These are phyloP conservation scores for Cyberlindnera maclurae DNA, from an alignment of 805 yeast species.

Conservation along the genomic window DNA sequence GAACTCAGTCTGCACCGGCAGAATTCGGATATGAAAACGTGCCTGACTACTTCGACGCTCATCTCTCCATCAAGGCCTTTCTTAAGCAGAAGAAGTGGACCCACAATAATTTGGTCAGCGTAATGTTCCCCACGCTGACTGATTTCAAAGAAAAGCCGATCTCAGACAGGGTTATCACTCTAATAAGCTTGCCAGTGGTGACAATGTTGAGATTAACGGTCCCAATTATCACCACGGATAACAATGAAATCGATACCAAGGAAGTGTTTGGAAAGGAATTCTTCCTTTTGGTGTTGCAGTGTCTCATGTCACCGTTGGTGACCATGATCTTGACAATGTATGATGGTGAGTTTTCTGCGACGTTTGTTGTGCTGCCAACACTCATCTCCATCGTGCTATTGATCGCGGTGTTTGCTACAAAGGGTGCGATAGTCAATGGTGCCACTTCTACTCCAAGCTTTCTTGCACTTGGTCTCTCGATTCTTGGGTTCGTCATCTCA, in stretches of 20 bases:
- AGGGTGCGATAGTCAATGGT: not conserved
- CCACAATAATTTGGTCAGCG: not conserved
- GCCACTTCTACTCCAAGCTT: not conserved
- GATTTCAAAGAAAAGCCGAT: constrained; percentile 22
- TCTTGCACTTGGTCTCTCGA: constrained; percentile 20
- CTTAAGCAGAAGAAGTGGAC: constrained; percentile 2
- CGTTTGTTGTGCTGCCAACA: constrained; percentile 3
- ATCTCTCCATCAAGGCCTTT: constrained; percentile 5
- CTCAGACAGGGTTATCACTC: constrained; percentile 23
- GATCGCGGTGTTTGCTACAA: constrained; percentile 1
- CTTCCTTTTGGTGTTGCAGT: constrained; percentile 24
- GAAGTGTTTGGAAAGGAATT: constrained; percentile 16
- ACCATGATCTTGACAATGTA: constrained; percentile 11
- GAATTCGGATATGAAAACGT: constrained; percentile 1
- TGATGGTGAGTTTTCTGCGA: constrained; percentile 3
- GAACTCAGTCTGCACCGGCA: constrained; percentile 14
- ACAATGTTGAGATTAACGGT: constrained; percentile 28
- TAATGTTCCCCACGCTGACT: constrained; percentile 26
- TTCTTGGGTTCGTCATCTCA: constrained; percentile 60
- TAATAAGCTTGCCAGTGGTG: constrained; percentile 29
- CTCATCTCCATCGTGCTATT: constrained; percentile 5
- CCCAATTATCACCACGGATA: constrained; percentile 24
- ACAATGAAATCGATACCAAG: constrained; percentile 15
- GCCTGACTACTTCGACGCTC: constrained; percentile 11
- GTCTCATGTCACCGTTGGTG: constrained; percentile 25